phyloP scores from a whole-genome alignment of 352 stramenopile genomes.

The Aphanomyces invadans region DNA sequence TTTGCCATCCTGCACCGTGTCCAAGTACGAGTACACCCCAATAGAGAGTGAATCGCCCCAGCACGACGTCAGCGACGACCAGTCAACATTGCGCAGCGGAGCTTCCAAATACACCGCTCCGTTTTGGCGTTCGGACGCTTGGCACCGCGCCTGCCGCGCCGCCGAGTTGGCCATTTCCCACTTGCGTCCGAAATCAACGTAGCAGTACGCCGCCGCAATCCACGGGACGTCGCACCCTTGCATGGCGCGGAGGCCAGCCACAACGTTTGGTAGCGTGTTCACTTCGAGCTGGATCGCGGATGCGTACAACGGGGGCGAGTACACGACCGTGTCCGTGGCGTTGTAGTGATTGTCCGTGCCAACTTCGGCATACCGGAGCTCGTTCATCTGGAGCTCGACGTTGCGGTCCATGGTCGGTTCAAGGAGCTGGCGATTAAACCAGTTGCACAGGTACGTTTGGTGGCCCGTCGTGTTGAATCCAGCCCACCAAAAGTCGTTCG shows the following conservation, averaged over 20 bases:
- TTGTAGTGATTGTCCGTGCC: constrained; percentile 6
- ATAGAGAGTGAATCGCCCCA: constrained; percentile 2
- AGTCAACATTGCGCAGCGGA: constrained; percentile 10
- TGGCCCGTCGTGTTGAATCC: constrained; percentile 13
- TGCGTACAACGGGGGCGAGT: constrained; percentile 1
- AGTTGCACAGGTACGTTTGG: constrained; percentile 18
- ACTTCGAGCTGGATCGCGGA: constrained; percentile 14
- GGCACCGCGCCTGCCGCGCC: constrained; percentile 7
- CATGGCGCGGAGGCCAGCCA: constrained; percentile 12
- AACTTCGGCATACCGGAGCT: background rate
- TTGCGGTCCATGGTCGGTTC: too few species aligned
- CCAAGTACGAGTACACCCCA: background rate
- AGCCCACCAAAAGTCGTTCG: constrained; percentile 21
- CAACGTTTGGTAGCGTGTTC: constrained; percentile 14
- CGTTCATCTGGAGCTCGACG: too few species aligned
- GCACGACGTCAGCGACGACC: background rate
- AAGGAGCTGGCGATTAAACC: constrained; percentile 21
- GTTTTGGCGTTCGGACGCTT: background rate
- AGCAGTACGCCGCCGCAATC: constrained; percentile 21
- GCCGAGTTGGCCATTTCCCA: constrained; percentile 13
- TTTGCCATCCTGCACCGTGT: background rate
- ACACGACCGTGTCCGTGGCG: background rate
- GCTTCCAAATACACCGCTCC: constrained; percentile 18
- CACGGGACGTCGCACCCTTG: constrained; percentile 12
- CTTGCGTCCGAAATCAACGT: constrained; percentile 18